These are phyloP conservation scores for Beauveria sp. DNA, from an alignment of 2,329 filamentous ascomycete species.

Conservation along the genomic window DNA sequence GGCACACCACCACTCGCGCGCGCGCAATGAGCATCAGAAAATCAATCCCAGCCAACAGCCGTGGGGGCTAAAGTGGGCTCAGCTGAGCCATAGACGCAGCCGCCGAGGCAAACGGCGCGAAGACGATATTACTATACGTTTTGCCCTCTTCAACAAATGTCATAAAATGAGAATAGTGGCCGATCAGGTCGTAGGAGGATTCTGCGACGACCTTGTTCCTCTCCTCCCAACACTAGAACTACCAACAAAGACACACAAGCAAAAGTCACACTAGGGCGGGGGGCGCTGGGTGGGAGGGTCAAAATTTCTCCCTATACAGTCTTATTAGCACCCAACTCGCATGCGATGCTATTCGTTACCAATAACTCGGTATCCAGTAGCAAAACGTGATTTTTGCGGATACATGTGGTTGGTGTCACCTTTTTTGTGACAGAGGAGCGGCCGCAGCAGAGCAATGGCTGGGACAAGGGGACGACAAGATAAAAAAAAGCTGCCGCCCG, in stretches of 20 bases:
- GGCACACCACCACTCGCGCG: background rate
- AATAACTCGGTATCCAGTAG: background rate
- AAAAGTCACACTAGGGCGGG: background rate
- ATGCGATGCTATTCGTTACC: constrained; percentile 6
- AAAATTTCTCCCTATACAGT: background rate
- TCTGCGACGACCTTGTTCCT: no score
- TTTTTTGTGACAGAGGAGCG: background rate
- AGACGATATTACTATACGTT: background rate
- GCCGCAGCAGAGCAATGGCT: background rate
- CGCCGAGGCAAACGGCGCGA: background rate
- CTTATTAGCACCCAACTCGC: constrained; percentile 2
- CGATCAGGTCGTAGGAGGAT: no score
- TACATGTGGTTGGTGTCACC: background rate
- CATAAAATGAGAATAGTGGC: no score
- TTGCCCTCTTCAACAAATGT: background rate
- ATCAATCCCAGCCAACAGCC: background rate
- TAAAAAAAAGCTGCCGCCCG: background rate
- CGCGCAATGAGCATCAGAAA: no score
- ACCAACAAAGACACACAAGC: background rate
- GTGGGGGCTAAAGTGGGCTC: background rate
- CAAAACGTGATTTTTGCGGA: background rate
- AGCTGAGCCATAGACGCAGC: background rate
- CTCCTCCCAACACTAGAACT: background rate
- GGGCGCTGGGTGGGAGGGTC: background rate
- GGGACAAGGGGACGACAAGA: background rate